Percentiles rank a stretch among this genome's conserved stretches.
These are phyloP conservation scores for Pichia exigua DNA, from an alignment of 805 yeast genomes.

Conservation along the genomic window DNA sequence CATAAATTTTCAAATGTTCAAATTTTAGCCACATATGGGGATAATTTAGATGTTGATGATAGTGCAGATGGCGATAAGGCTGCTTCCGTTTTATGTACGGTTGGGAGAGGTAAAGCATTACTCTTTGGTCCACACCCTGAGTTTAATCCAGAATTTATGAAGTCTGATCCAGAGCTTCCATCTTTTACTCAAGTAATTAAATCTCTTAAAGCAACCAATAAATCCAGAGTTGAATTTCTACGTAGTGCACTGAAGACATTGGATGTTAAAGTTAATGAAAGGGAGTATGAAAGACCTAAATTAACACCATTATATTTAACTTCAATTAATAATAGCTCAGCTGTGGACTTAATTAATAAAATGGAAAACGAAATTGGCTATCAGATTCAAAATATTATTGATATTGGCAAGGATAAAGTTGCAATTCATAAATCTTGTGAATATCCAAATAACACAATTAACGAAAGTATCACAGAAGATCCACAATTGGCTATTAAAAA, in stretches of 20 bases:
- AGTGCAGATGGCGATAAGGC: slow-evolving; percentile 35
- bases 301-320: slow-evolving; percentile 60
- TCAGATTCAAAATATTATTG: slow-evolving; percentile 33
- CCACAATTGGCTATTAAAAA: slow-evolving; percentile 51
- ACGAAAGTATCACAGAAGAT: slow-evolving; percentile 38
- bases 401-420: slow-evolving; percentile 51
- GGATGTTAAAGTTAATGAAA: slow-evolving; percentile 62
- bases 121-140: slow-evolving; percentile 90
- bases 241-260: slow-evolving; percentile 46
- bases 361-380: slow-evolving; percentile 31
- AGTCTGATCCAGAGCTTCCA: slow-evolving; percentile 22
- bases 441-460: slow-evolving; percentile 18
- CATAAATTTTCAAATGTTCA: slow-evolving; percentile 51
- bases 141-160: slow-evolving; percentile 48
- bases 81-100: slow-evolving; percentile 61
- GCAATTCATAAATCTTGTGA: slow-evolving; percentile 36
- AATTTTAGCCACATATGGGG: slow-evolving; percentile 63
- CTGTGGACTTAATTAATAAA: slow-evolving; percentile 27
- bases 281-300: slow-evolving; percentile 45
- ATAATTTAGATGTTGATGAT: slow-evolving; percentile 43
- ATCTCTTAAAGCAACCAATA: slow-evolving; percentile 36
- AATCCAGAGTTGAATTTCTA: slow-evolving; percentile 47
- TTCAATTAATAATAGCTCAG: slow-evolving; percentile 29
- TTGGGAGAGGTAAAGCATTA: slow-evolving; percentile 70
- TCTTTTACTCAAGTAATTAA: slow-evolving; percentile 30